These are phyloP conservation scores for Ambrosia trifida DNA, from an alignment of 129 eudicot genomes.

Conservation along the genomic window DNA sequence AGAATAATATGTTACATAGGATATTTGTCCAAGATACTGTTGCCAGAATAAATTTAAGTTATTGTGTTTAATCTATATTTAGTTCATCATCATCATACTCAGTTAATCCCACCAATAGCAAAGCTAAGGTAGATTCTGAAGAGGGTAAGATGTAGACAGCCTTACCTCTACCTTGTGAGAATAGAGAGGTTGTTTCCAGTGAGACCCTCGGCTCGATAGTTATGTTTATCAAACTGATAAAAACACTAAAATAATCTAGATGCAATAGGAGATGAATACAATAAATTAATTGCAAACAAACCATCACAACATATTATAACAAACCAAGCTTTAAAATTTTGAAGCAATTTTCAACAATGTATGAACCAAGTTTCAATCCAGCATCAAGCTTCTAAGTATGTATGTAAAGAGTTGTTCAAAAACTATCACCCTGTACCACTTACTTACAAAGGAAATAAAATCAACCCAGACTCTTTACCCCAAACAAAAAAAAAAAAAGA, in stretches of 20 bases:
- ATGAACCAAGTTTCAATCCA: constrained; percentile 5
- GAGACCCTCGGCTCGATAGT: no score
- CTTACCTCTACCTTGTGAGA: no score
- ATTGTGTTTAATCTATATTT: no score
- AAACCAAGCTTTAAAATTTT: not conserved
- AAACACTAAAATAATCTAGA: not conserved
- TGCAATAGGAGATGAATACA: not conserved
- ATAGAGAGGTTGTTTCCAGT: no score
- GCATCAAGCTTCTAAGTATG: constrained; percentile 19
- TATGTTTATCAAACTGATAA: not conserved
- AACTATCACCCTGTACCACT: constrained; percentile 22
- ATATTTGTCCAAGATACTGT: not conserved
- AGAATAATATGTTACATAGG: not conserved
- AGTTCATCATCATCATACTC: no score
- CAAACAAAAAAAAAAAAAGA: not conserved
- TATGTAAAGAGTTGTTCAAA: constrained; percentile 22
- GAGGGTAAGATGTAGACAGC: no score
- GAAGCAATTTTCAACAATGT: constrained; percentile 7
- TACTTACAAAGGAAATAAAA: constrained; percentile 39
- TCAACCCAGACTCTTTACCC: constrained; percentile 19
- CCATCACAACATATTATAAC: not conserved
- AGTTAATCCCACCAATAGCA: no score
- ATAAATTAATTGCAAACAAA: constrained; percentile 5
- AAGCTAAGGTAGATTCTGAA: no score
- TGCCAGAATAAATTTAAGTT: constrained; percentile 13